phyloP scores from a whole-genome alignment of 208 protist species.

The Trypanosoma platydactyli region DNA sequence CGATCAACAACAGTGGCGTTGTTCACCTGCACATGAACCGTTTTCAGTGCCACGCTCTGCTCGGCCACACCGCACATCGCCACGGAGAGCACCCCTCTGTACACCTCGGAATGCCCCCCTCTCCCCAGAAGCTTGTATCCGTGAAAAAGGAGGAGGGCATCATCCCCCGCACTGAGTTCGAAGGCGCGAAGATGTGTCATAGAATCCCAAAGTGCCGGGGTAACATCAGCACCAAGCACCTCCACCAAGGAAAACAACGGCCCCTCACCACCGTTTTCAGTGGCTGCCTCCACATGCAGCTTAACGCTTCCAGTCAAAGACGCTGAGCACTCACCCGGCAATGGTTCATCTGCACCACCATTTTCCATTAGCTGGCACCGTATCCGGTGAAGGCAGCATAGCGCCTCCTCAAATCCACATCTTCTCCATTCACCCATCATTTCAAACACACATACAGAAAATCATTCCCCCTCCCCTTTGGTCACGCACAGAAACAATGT shows the following conservation, averaged over 20 bases:
- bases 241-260: slow-evolving; percentile 19
- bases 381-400: neutral
- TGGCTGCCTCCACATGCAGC: no score
- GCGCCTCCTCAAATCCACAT: neutral
- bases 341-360: neutral
- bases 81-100: slow-evolving; percentile 19
- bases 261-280: no score
- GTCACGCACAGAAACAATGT: slow-evolving; percentile 7
- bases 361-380: neutral
- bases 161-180: slow-evolving; percentile 1
- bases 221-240: neutral
- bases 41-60: slow-evolving; percentile 15
- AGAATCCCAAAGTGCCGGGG: neutral
- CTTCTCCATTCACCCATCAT: slow-evolving; percentile 2
- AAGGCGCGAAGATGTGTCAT: neutral
- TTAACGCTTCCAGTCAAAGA: neutral
- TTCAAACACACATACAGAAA: no score
- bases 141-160: slow-evolving; percentile 19
- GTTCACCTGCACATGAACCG: slow-evolving; percentile 7
- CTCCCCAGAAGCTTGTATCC: slow-evolving; percentile 17
- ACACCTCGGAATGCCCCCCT: slow-evolving; percentile 24
- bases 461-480: neutral
- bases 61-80: neutral
- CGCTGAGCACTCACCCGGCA: no score
- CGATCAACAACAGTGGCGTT: slow-evolving; percentile 18